Conservation (phyloP, 805 yeast species). For the Pichia cabralensis region DNA sequence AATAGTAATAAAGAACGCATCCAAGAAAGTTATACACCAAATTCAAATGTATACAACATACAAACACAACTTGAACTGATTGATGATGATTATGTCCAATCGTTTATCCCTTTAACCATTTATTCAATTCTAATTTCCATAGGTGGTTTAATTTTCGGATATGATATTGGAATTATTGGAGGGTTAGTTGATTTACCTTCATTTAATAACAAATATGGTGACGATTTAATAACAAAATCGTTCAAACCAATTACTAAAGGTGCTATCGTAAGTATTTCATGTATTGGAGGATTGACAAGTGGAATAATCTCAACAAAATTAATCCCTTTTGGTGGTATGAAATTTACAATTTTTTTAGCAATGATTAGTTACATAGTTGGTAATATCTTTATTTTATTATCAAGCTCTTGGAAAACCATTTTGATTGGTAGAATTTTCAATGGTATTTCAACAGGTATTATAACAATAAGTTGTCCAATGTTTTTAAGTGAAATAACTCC, state of each 20-base stretch:
- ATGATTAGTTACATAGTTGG: slow-evolving; percentile 16
- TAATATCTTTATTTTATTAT: slow-evolving; percentile 12
- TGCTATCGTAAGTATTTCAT: slow-evolving; percentile 20
- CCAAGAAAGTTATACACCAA: too few species aligned
- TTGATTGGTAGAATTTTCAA: slow-evolving; percentile 22
- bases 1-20: not conserved
- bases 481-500: slow-evolving; percentile 28
- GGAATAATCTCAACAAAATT: slow-evolving; percentile 20
- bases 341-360: slow-evolving; percentile 16
- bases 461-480: slow-evolving; percentile 28
- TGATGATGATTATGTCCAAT: not conserved
- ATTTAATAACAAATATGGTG: slow-evolving; percentile 19
- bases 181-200: slow-evolving; percentile 24
- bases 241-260: slow-evolving; percentile 23
- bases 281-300: slow-evolving; percentile 25
- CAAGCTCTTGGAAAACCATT: slow-evolving; percentile 18
- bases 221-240: slow-evolving; percentile 3
- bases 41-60: too few species aligned
- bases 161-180: slow-evolving; percentile 29
- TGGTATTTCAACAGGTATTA: slow-evolving; percentile 25
- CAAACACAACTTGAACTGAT: not conserved
- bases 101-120: slow-evolving; percentile 15
- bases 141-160: slow-evolving; percentile 28
- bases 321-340: slow-evolving; percentile 20
- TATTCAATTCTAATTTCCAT: slow-evolving; percentile 21